A percentile compares a stretch with the other conserved stretches of the same genome.
Evolutionary conservation across 2,329 filamentous ascomycete species (phyloP).

Genomic region (Fusarium sp.): DNA sequence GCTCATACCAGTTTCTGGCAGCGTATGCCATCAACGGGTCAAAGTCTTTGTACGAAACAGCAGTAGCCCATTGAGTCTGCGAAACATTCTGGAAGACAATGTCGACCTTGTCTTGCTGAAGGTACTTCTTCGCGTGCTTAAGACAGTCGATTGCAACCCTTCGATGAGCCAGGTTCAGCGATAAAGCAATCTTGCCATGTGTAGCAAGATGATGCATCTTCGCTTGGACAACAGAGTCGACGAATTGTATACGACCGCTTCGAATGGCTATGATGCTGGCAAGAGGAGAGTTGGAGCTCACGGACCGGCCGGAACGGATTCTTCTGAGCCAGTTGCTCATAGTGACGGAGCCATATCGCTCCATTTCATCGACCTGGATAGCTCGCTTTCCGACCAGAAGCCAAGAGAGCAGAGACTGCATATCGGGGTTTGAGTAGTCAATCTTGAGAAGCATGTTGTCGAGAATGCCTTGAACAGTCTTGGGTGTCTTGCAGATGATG

Average conservation of each 20-base stretch:
- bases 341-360: neutral
- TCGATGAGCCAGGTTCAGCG: neutral
- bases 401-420: neutral
- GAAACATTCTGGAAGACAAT: neutral
- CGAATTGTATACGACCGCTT: neutral
- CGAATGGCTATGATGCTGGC: neutral
- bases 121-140: neutral
- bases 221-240: neutral
- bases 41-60: neutral
- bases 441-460: neutral
- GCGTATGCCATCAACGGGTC: neutral
- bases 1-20: neutral
- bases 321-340: constrained; percentile 1
- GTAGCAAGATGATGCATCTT: neutral
- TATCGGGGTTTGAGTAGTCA: neutral
- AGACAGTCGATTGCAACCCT: neutral
- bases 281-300: neutral
- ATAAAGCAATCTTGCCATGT: neutral
- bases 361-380: neutral
- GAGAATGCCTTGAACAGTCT: neutral
- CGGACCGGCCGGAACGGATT: neutral
- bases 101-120: neutral
- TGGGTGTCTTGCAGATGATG: neutral
- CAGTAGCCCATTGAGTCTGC: neutral
- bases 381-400: neutral